Conservation (phyloP, 2,329 filamentous ascomycete genomes). For the Byssochlamys sp. region DNA sequence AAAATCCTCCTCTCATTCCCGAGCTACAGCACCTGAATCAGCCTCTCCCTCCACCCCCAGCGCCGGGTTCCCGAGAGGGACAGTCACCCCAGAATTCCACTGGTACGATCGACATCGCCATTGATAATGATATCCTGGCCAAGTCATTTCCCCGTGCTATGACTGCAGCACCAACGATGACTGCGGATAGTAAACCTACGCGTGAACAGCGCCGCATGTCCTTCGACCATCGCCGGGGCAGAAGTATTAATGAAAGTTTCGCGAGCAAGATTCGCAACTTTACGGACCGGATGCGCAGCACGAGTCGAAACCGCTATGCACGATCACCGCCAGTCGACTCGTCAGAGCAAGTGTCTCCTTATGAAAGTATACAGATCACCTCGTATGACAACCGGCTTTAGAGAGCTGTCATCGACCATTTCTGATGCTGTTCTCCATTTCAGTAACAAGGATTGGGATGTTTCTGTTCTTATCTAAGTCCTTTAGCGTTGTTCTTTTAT, state of each 20-base stretch:
- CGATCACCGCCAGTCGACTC: slow-evolving; percentile 35
- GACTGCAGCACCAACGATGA: slow-evolving; percentile 25
- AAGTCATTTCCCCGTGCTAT: slow-evolving; percentile 26
- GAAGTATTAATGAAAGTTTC: slow-evolving; percentile 50
- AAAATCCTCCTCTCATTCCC: slow-evolving; percentile 44
- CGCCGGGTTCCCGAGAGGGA: slow-evolving; percentile 22
- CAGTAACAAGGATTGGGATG: background rate
- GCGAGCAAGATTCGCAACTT: slow-evolving; percentile 46
- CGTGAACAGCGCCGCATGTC: slow-evolving; percentile 34
- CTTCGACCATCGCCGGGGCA: slow-evolving; percentile 41
- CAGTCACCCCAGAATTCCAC: slow-evolving; percentile 27
- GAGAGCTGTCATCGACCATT: background rate
- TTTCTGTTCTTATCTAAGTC: background rate
- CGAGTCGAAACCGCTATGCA: slow-evolving; percentile 41
- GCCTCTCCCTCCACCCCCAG: slow-evolving; percentile 44
- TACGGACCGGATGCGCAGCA: slow-evolving; percentile 51
- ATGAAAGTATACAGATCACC: slow-evolving; percentile 20
- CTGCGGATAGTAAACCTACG: slow-evolving; percentile 15
- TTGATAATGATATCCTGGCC: slow-evolving; percentile 31
- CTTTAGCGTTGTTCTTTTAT: background rate
- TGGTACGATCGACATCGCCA: slow-evolving; percentile 31
- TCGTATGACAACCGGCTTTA: slow-evolving; percentile 7
- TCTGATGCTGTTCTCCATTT: background rate
- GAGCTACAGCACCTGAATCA: slow-evolving; percentile 52
- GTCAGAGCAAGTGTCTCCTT: slow-evolving; percentile 15